phyloP scores from a whole-genome alignment of 2,329 filamentous ascomycete genomes.

The Calonectria naviculata region DNA sequence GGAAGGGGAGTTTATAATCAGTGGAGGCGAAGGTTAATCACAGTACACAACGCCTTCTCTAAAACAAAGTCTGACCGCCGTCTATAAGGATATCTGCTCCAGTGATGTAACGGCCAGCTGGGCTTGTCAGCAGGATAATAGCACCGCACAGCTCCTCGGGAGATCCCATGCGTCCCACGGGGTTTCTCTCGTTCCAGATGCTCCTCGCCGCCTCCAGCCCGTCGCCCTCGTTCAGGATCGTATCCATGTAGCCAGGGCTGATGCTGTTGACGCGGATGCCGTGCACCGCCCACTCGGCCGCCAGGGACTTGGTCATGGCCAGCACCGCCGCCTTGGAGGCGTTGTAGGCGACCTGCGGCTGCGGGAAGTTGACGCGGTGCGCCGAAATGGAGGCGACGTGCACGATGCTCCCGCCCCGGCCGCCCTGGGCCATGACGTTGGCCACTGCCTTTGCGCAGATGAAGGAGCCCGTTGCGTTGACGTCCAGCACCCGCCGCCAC shows the following conservation, averaged over 20 bases:
- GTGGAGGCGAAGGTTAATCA: neutral
- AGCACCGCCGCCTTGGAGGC: neutral
- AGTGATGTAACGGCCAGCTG: neutral
- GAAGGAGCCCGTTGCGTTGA: constrained; percentile 77
- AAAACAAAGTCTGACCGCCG: neutral
- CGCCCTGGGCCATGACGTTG: constrained; percentile 56
- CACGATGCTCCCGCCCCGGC: constrained; percentile 67
- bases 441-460: constrained; percentile 72
- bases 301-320: neutral
- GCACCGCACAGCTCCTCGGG: neutral
- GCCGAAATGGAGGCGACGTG: constrained; percentile 76
- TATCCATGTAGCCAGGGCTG: neutral
- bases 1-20: neutral
- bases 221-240: neutral
- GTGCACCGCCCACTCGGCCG: neutral
- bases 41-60: neutral
- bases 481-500: constrained; percentile 72
- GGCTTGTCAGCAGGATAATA: neutral
- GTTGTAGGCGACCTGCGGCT: constrained; percentile 74
- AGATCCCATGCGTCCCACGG: neutral
- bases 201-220: neutral
- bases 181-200: neutral
- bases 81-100: neutral
- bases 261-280: neutral
- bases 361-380: constrained; percentile 76